phyloP scores from a whole-genome alignment of 2,329 filamentous ascomycete species.

The Aspergillus felis region DNA sequence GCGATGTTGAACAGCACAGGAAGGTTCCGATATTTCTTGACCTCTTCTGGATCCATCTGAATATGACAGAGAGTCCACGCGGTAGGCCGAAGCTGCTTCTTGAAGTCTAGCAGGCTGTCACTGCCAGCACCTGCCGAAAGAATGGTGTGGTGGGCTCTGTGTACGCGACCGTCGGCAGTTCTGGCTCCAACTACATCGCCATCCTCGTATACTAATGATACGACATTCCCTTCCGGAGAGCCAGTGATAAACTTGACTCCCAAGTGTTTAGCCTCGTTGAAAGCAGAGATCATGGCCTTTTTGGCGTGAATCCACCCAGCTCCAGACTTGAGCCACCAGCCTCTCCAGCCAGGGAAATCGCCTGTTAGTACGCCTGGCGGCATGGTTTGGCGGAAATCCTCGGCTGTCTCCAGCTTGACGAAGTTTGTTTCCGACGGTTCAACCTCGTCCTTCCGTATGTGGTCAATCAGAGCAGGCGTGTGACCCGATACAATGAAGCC shows the following conservation, averaged over 20 bases:
- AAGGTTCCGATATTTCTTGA: conserved; percentile 43
- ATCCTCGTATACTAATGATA: conserved; percentile 35
- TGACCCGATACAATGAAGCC: conserved; percentile 42
- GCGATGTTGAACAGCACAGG: conserved; percentile 50
- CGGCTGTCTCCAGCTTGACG: conserved; percentile 37
- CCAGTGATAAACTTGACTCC: conserved; percentile 49
- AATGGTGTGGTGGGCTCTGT: conserved; percentile 45
- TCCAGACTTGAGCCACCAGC: conserved; percentile 38
- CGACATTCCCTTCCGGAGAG: conserved; percentile 34
- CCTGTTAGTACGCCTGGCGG: conserved; percentile 50
- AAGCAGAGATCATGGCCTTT: conserved; percentile 46
- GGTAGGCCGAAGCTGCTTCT: conserved; percentile 51
- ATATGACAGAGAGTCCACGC: conserved; percentile 54
- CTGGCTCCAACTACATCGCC: conserved; percentile 42
- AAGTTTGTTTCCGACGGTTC: conserved; percentile 29
- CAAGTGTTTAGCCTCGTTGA: conserved; percentile 42
- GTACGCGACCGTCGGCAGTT: conserved; percentile 40
- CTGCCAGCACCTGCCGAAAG: conserved; percentile 50
- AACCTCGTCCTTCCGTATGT: conserved; percentile 35
- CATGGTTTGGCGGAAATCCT: conserved; percentile 50
- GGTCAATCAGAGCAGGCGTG: conserved; percentile 35
- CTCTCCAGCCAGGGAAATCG: conserved; percentile 49
- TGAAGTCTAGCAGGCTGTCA: conserved; percentile 47
- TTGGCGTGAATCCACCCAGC: conserved; percentile 55
- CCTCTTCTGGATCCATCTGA: conserved; percentile 45